Base-by-base conservation (phyloP, 495 filamentous ascomycete species). In the Antarctomyces pellizariae region DNA sequence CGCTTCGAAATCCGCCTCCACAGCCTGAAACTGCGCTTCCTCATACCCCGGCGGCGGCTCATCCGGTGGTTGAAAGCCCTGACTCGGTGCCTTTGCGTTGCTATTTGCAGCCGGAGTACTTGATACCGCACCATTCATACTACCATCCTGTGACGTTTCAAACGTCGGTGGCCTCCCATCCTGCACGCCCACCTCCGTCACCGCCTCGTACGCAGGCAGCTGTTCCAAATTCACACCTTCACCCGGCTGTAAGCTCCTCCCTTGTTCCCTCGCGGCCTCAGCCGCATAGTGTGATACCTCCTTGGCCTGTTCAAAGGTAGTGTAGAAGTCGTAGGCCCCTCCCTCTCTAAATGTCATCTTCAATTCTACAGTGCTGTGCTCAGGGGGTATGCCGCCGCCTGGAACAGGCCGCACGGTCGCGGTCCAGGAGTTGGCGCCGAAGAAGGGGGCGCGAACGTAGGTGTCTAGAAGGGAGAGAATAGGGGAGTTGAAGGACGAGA, bases 1-100 rank as follows among this genome's bases (percentile, higher is more conserved):
- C 32, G 61, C 45, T 23, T 62, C 59, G 13, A 61, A 47, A 18
- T 44, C 48, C 23, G 49, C 52, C 24, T 36, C 44, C n/a, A 92
- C 56, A 34, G 73, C 78, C 33, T 74, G 67, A 30, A 66, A 59
- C 47, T 92, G 86, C 16, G 71, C 76, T 43, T 91, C 80, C 42
- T 93, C 76, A 46, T 97, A 97, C 18, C 76, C 77, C 18, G 86
- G 86, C 16, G 86, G 86, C 9, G 83, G 80, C 33, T 84, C 86
- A 32, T 64, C 53, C 0, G 80, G 80, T 11, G 56, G 55, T n/a
- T 25, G 23, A 29, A 48, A 52, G 0, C 27, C 25, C 42, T 31
- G 20, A 20, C 31, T 34, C 9, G 20, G 46, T 32, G 32, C 40
- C 38, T 25, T 45, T 44, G 28, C 33, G 30, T n/a, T n/a, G n/a